These are phyloP conservation scores for Westerdykella aurantiaca DNA, from an alignment of 2,329 filamentous ascomycete genomes.

Conservation along the genomic window DNA sequence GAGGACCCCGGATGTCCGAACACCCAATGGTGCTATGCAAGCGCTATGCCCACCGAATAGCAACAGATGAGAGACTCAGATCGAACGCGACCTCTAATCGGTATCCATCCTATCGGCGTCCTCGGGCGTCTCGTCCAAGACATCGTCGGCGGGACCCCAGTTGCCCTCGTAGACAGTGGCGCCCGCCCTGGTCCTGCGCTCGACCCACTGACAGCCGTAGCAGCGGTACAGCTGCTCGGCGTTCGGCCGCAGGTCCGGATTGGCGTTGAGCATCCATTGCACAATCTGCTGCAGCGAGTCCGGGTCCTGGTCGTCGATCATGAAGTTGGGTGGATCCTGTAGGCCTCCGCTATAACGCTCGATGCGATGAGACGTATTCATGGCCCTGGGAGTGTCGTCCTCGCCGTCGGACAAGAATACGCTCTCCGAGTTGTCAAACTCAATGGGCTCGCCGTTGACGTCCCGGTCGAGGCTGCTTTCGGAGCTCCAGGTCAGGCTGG, in stretches of 20 bases:
- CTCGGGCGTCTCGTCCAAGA: slow-evolving; percentile 38
- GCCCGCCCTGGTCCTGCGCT: slow-evolving; percentile 68
- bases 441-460: slow-evolving; percentile 46
- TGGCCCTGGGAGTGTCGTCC: slow-evolving; percentile 34
- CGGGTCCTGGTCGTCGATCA: slow-evolving; percentile 67
- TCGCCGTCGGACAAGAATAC: slow-evolving; percentile 30
- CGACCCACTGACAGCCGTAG: slow-evolving; percentile 75
- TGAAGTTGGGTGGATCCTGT: slow-evolving; percentile 72
- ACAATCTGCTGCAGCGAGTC: slow-evolving; percentile 80
- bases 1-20: too few species aligned
- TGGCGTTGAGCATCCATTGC: slow-evolving; percentile 77
- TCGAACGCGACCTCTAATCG: slow-evolving; percentile 18
- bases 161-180: slow-evolving; percentile 96
- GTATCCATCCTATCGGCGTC: slow-evolving; percentile 59
- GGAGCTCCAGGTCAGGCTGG: slow-evolving; percentile 75
- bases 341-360: slow-evolving; percentile 42
- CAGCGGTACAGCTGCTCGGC: slow-evolving; percentile 67
- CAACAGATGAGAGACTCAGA: too few species aligned
- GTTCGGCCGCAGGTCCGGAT: slow-evolving; percentile 66
- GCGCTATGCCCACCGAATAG: too few species aligned
- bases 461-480: slow-evolving; percentile 68
- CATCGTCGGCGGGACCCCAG: slow-evolving; percentile 74
- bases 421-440: slow-evolving; percentile 16
- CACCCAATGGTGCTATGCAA: too few species aligned
- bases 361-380: slow-evolving; percentile 26